Evolutionary conservation across 306 rosid genomes (phyloP).

Genomic region (Trifolium fragiferum): DNA sequence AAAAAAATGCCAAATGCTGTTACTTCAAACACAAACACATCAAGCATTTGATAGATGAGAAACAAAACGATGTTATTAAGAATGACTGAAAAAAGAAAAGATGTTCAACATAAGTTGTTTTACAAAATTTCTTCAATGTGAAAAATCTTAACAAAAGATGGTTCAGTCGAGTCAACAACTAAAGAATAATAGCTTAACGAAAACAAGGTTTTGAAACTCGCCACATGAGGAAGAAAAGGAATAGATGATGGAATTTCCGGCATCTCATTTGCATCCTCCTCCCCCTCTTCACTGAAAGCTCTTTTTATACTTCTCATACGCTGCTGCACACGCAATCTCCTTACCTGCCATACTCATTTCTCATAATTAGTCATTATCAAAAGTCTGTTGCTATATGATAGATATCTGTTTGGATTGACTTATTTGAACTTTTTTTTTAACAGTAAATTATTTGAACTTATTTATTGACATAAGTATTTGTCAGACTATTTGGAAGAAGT

Average conservation of each 20-base stretch:
- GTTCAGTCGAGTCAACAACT: background rate
- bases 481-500: background rate
- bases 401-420: background rate
- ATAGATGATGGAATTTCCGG: slow-evolving; percentile 91
- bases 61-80: slow-evolving; percentile 25
- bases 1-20: slow-evolving; percentile 15
- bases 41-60: slow-evolving; percentile 27
- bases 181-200: slow-evolving; percentile 7
- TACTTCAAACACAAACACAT: background rate
- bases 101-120: slow-evolving; percentile 1
- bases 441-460: background rate
- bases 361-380: background rate
- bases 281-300: slow-evolving; percentile 47
- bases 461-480: background rate
- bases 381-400: background rate
- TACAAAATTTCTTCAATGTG: background rate
- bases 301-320: slow-evolving; percentile 55
- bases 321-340: slow-evolving; percentile 91
- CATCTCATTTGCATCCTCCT: slow-evolving; percentile 81
- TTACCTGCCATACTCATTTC: slow-evolving; percentile 59
- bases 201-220: slow-evolving; percentile 49
- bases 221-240: slow-evolving; percentile 87
- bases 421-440: background rate
- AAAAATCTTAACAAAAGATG: slow-evolving; percentile 7
- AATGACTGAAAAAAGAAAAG: background rate